Conservation (phyloP, 257 asterid species). For the Capsicum chinense region DNA sequence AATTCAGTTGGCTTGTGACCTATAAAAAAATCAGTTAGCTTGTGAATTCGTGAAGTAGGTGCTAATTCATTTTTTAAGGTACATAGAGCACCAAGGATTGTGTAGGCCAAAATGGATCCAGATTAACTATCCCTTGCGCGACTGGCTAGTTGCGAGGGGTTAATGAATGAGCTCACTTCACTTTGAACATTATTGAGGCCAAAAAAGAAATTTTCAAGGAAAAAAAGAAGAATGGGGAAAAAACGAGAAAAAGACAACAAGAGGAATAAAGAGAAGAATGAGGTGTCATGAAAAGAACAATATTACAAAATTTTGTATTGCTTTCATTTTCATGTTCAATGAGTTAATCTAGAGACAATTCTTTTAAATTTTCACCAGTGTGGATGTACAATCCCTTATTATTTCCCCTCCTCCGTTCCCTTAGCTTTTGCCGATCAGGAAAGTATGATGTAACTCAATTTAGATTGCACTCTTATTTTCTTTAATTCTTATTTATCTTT, state of each 20-base stretch:
- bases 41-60: slow-evolving; percentile 8
- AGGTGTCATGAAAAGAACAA: too few species aligned
- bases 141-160: neutral
- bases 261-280: too few species aligned
- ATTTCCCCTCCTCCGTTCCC: too few species aligned
- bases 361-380: too few species aligned
- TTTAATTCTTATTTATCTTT: neutral
- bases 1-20: neutral
- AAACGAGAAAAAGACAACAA: neutral
- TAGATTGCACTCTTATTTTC: neutral
- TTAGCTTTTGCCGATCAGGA: neutral
- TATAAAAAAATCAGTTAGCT: slow-evolving; percentile 15
- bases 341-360: too few species aligned
- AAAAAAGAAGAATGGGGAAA: neutral
- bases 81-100: neutral
- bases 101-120: neutral
- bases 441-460: neutral
- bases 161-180: slow-evolving; percentile 8
- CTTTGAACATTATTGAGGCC: neutral
- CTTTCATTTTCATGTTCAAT: too few species aligned
- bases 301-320: too few species aligned
- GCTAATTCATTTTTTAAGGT: neutral
- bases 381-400: too few species aligned
- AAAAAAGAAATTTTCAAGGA: neutral
- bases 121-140: neutral